Conservation (phyloP, 2,329 filamentous ascomycete genomes). For the Aspergillus brunneoviolaceus region DNA sequence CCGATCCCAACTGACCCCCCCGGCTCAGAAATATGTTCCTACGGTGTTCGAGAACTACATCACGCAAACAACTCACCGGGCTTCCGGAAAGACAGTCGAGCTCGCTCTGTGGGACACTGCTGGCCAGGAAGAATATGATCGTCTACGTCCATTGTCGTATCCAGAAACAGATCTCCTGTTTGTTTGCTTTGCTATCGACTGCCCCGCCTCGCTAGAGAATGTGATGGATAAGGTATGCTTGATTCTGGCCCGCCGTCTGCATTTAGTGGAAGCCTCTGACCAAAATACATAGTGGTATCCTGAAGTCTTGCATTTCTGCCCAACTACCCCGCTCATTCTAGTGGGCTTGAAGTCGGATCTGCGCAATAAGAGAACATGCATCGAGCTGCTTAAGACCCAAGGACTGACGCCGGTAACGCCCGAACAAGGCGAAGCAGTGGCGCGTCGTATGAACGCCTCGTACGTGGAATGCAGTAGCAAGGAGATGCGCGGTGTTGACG, state of each 20-base stretch:
- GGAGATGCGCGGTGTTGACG: slow-evolving; percentile 92
- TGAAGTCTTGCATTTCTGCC: slow-evolving; percentile 98
- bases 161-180: slow-evolving; percentile 97
- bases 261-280: slow-evolving; percentile 12
- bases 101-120: slow-evolving; percentile 98
- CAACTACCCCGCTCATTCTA: slow-evolving; percentile 91
- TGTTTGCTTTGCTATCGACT: slow-evolving; percentile 99
- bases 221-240: slow-evolving; percentile 90
- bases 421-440: slow-evolving; percentile 84
- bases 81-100: slow-evolving; percentile 90
- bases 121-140: slow-evolving; percentile 97
- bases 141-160: slow-evolving; percentile 91
- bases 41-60: slow-evolving; percentile 99
- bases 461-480: slow-evolving; percentile 99
- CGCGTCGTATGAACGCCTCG: slow-evolving; percentile 86
- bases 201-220: slow-evolving; percentile 95
- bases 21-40: slow-evolving; percentile 90
- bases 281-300: slow-evolving; percentile 80
- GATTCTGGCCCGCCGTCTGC: neutral
- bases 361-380: slow-evolving; percentile 91
- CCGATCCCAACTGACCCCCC: slow-evolving; percentile 5
- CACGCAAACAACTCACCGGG: slow-evolving; percentile 86
- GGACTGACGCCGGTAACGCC: slow-evolving; percentile 91
- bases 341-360: slow-evolving; percentile 97
- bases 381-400: slow-evolving; percentile 97